Evolutionary conservation across 2,329 filamentous ascomycete species (phyloP).

Genomic region (Hortaea sp.): DNA sequence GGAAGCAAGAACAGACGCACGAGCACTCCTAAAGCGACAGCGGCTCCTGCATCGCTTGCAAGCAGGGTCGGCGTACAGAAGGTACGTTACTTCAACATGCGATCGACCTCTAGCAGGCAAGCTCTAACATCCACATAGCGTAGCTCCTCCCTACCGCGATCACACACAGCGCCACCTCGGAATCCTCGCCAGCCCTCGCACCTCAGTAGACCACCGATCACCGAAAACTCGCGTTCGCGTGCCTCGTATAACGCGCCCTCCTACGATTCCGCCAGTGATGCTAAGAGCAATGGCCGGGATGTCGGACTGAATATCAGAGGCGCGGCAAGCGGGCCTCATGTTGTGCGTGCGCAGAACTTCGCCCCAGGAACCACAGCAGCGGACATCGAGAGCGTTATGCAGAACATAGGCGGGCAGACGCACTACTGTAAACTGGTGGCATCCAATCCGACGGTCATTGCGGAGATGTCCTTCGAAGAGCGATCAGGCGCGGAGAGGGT

Average conservation of each 20-base stretch:
- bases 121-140: conserved; percentile 7
- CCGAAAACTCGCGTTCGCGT: conserved; percentile 17
- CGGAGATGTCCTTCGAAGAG: conserved; percentile 65
- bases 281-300: conserved; percentile 21
- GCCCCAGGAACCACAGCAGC: conserved; percentile 70
- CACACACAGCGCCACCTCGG: conserved; percentile 11
- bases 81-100: conserved; percentile 32
- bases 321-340: conserved; percentile 54
- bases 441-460: conserved; percentile 60
- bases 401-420: conserved; percentile 51
- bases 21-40: conserved; percentile 41
- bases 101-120: too few species aligned
- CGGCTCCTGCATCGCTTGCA: conserved; percentile 44
- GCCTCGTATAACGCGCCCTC: conserved; percentile 27
- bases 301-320: conserved; percentile 61
- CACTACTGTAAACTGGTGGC: conserved; percentile 58
- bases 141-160: conserved; percentile 19
- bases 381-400: conserved; percentile 72
- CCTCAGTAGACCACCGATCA: conserved; percentile 7
- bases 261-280: conserved; percentile 18
- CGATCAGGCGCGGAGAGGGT: conserved; percentile 64
- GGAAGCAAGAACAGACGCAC: conserved; percentile 46
- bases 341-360: conserved; percentile 71
- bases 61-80: conserved; percentile 66
- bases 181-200: conserved; percentile 10